phyloP scores from a whole-genome alignment of 192 early-diverging fungal species.

The Funneliformis geosporum region DNA sequence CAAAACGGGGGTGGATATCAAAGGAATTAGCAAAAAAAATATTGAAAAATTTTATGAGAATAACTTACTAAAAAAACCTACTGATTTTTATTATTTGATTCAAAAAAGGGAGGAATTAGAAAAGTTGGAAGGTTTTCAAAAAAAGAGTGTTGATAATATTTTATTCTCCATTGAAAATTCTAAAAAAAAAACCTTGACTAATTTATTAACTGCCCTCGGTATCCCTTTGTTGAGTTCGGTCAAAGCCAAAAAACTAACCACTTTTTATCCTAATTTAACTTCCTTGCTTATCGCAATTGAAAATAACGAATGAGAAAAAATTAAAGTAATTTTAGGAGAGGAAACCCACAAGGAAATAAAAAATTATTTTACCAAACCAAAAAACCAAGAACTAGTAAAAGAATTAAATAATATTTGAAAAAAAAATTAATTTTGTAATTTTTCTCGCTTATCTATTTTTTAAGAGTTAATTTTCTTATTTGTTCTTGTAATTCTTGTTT shows the following conservation, averaged over 20 bases:
- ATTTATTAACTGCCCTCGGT: constrained; percentile 4
- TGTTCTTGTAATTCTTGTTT: no score
- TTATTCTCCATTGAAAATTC: not conserved
- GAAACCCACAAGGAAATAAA: constrained; percentile 5
- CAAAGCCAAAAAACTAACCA: constrained; percentile 6
- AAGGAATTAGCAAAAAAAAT: constrained; percentile 12
- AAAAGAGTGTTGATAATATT: constrained; percentile 2
- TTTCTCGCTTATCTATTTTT: no score
- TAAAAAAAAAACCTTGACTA: not conserved
- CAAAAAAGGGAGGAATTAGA: not conserved
- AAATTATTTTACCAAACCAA: not conserved
- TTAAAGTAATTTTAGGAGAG: not conserved
- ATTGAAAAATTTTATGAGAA: not conserved
- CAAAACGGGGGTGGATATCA: constrained; percentile 6
- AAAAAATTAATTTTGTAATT: no score
- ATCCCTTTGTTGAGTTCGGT: not conserved
- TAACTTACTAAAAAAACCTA: not conserved
- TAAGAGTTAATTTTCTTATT: no score
- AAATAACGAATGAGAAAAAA: not conserved
- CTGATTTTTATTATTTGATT: not conserved
- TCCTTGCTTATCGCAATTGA: not conserved
- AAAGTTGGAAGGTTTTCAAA: not conserved
- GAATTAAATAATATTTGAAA: not conserved
- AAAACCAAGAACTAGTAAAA: not conserved
- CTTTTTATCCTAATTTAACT: constrained; percentile 6